Base-by-base conservation (phyloP, 2,329 filamentous ascomycete species). In the Talaromyces sp. region DNA sequence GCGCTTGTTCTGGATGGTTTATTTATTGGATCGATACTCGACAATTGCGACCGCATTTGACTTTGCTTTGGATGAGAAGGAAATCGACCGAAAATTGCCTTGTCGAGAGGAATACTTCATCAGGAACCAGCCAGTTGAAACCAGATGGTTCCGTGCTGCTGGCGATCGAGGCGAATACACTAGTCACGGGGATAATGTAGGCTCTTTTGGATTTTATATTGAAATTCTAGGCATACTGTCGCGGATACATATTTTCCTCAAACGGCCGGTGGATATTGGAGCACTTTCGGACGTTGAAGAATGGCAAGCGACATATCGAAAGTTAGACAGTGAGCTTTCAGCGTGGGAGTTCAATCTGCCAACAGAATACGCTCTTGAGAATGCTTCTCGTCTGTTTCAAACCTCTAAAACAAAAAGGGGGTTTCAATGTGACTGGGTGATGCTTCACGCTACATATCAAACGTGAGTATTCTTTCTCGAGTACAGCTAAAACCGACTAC, bases 1-100 rank as follows among this genome's bases (percentile, higher is more conserved):
- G 33, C 84, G 93, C 31, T 81, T 97, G 0, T 96, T 97, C 76
- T 97, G 93, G 93, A 94, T 96, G 88, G 89, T 96, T 11, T 97
- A 96, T 73, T 80, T 97, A 13, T 83, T 97, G 6, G 93, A 97
- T 74, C 86, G 93, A 59, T 97, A 96, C 73, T 92, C 92, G 0
- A 97, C 93, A 0, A 89, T 97, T 64, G 90, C 92, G 0, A 97
- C 93, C 0, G 92, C 93, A 0, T 97, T 97, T 70, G 92, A 97
- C 70, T 96, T 97, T 74, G 91, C 92, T 0, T 80, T 97, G 19
- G 89, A 94, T 69, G 92, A 97, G 72, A 91, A 90, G 73, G 93
- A 97, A 72, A 94, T 97, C 52, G 93, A 97, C 73, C 87, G 93
- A 27, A 91, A 87, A 59, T 80, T 97, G 8, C 93, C 93, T 1